Evolutionary conservation across 2,329 filamentous ascomycete species (phyloP).

Genomic region (Penicillium sp.): DNA sequence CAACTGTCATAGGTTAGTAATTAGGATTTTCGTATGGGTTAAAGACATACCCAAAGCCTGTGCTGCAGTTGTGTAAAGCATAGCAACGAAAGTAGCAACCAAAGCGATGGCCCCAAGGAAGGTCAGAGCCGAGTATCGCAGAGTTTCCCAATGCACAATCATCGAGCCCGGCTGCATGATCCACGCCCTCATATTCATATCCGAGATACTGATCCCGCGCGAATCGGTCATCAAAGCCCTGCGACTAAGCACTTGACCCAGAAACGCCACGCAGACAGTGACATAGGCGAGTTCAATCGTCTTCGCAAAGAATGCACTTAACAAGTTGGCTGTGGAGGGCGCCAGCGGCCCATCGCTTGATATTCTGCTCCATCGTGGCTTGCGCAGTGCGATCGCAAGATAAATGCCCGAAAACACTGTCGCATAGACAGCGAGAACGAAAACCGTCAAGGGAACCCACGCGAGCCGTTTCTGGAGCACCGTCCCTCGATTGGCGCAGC

Average conservation of each 20-base stretch:
- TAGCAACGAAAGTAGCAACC: slow-evolving; percentile 64
- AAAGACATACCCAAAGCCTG: slow-evolving; percentile 60
- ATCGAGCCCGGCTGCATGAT: slow-evolving; percentile 72
- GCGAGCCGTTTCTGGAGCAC: slow-evolving; percentile 35
- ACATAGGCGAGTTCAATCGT: slow-evolving; percentile 77
- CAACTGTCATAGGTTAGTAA: slow-evolving; percentile 47
- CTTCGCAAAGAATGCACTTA: slow-evolving; percentile 72
- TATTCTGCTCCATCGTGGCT: slow-evolving; percentile 63
- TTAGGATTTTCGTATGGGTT: no score
- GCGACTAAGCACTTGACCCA: slow-evolving; percentile 74
- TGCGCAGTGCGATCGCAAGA: slow-evolving; percentile 61
- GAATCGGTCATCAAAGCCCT: slow-evolving; percentile 63
- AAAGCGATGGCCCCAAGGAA: slow-evolving; percentile 66
- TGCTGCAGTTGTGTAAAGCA: slow-evolving; percentile 75
- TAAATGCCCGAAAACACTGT: slow-evolving; percentile 53
- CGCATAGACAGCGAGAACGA: slow-evolving; percentile 41
- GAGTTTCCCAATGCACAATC: slow-evolving; percentile 66
- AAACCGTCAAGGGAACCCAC: slow-evolving; percentile 38
- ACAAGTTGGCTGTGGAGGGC: slow-evolving; percentile 65
- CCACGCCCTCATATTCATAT: slow-evolving; percentile 78
- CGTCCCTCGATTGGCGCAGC: slow-evolving; percentile 31
- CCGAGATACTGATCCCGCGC: slow-evolving; percentile 69
- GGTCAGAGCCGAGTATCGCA: slow-evolving; percentile 65
- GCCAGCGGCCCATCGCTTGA: slow-evolving; percentile 50
- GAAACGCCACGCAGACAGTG: slow-evolving; percentile 71